Evolutionary conservation across 2,329 filamentous ascomycete species (phyloP).

Genomic region (Chaetomiaceae sp.): DNA sequence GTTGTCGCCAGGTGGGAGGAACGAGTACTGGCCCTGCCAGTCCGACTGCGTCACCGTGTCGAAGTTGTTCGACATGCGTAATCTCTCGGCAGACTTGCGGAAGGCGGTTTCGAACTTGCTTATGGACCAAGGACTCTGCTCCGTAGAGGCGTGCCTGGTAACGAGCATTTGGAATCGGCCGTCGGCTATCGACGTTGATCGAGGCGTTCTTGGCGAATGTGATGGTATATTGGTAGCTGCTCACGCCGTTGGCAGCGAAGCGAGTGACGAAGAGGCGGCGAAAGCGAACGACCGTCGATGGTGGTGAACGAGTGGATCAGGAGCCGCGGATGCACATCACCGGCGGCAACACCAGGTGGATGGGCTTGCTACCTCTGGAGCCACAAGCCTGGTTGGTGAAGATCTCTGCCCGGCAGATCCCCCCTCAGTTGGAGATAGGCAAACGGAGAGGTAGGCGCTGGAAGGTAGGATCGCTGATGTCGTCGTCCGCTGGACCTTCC

Average conservation of each 20-base stretch:
- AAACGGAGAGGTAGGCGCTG: constrained; percentile 1
- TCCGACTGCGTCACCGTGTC: constrained; percentile 50
- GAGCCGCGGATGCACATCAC: constrained; percentile 20
- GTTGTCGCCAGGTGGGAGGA: constrained; percentile 43
- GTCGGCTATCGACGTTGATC: constrained; percentile 14
- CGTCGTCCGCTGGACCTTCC: constrained; percentile 10
- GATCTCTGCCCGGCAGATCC: constrained; percentile 26
- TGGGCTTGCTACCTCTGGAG: constrained; percentile 18
- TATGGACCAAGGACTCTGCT: constrained; percentile 52
- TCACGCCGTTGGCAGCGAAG: background rate
- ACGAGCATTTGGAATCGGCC: constrained; percentile 49
- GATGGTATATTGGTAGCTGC: constrained; percentile 5
- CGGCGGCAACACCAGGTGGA: constrained; percentile 16
- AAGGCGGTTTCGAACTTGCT: constrained; percentile 48
- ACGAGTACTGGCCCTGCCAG: constrained; percentile 54
- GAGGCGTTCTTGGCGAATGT: constrained; percentile 13
- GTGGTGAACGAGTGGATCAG: constrained; percentile 15
- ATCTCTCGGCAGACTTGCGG: constrained; percentile 40
- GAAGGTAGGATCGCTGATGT: background rate
- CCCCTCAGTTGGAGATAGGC: constrained; percentile 14
- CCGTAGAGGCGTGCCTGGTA: constrained; percentile 50
- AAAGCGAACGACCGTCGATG: constrained; percentile 19
- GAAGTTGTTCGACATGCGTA: constrained; percentile 57
- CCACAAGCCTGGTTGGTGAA: constrained; percentile 20
- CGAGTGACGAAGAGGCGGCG: constrained; percentile 3